Evolutionary conservation across 257 asterid species (phyloP), one percentile per base, ranked within the genome.

Genomic region (Solanum chilense): DNA sequence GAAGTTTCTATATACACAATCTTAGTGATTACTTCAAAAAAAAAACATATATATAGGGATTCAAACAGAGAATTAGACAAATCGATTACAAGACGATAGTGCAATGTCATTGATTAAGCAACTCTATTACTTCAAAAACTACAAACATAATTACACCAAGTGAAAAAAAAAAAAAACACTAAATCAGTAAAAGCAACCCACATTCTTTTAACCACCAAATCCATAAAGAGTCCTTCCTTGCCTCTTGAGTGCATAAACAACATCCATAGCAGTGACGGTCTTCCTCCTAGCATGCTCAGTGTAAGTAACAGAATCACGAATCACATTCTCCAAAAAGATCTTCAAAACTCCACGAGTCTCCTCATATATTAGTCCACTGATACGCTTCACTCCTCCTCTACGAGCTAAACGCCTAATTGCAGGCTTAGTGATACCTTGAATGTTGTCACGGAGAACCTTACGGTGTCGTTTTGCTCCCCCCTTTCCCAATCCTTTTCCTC

Each of bases 211-310:
- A 82, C 91, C 91, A 15, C 91, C 91, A 47, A 89, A 89, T 0
- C 91, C 91, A 49, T 89, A 89, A 0, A 89, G 49, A 15, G 91
- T 89, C 80, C 91, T 90, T 11, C 91, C 91, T 25, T 90, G 91
- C 69, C 91, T 87, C 80, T 90, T 90, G 23, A 88, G 89, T 3
- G 91, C 91, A 45, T 90, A 90, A 0, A 90, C 91, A 4, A 90
- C 91, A 58, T 90, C 91, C 91, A 90, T 90, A 81, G 91, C 91
- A 2, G 91, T 89, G 8, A 89, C 91, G 0, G 91, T 89, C 89
- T 89, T 89, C 78, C 91, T 88, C 77, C 91, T 84, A 2, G 91
- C 90, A 31, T 89, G 91, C 87, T 89, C 91, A 1, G 91, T 89
- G 74, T 89, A 89, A 2, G 91, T 89, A n/a, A 87, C 90, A 18